A percentile compares a stretch with the other conserved stretches of the same genome.
phyloP scores from a whole-genome alignment of 2,329 filamentous ascomycete genomes.

The Cercospora sojina region DNA sequence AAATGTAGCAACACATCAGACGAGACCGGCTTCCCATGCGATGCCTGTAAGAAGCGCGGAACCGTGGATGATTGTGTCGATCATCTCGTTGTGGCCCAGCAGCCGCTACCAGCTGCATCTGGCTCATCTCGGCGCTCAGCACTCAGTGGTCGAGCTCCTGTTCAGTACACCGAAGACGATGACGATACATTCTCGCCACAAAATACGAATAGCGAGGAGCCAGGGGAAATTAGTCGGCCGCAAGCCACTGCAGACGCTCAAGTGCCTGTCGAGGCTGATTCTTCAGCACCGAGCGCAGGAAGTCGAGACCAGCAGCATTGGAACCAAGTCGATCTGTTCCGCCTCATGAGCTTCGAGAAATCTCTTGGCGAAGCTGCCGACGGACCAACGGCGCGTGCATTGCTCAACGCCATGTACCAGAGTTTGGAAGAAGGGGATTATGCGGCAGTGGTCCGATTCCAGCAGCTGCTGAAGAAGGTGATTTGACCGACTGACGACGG shows the following conservation, averaged over 20 bases:
- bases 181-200: too few relatives aligned
- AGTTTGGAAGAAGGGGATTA: background rate
- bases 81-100: background rate
- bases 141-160: background rate
- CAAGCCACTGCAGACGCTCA: background rate
- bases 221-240: too few relatives aligned
- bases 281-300: background rate
- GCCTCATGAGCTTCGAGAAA: background rate
- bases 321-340: background rate
- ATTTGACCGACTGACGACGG: background rate
- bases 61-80: background rate
- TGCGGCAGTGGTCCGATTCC: background rate
- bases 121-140: background rate
- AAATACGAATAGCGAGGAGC: too few relatives aligned
- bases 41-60: background rate
- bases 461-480: background rate
- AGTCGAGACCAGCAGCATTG: background rate
- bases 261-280: background rate
- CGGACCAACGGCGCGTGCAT: background rate
- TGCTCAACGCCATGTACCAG: background rate
- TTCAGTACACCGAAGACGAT: background rate
- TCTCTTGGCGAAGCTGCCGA: background rate
- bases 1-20: background rate
- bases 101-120: background rate
- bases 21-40: background rate